Evolutionary conservation across 192 early-diverging fungal genomes (phyloP).

Genomic region (Neocallimastix lanati): DNA sequence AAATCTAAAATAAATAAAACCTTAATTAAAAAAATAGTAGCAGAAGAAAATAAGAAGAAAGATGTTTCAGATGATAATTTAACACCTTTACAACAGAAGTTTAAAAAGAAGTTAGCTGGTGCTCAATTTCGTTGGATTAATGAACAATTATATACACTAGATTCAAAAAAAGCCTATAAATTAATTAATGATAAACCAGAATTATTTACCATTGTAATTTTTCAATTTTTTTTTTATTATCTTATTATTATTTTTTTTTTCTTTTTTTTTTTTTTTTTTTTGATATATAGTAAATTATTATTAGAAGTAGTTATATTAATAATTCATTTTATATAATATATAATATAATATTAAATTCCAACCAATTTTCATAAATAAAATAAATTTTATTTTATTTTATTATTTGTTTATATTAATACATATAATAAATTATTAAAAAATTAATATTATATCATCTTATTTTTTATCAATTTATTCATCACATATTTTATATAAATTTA

Average conservation of each 20-base stretch:
- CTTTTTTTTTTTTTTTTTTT: too few relatives aligned
- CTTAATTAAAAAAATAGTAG: background rate
- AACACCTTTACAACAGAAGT: slow-evolving; percentile 37
- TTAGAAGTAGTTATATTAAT: too few relatives aligned
- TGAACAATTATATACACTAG: slow-evolving; percentile 82
- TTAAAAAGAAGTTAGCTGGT: slow-evolving; percentile 57
- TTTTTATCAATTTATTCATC: too few relatives aligned
- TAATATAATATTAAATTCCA: too few relatives aligned
- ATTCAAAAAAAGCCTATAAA: slow-evolving; percentile 46
- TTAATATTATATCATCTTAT: too few relatives aligned
- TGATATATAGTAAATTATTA: too few relatives aligned
- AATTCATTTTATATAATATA: too few relatives aligned
- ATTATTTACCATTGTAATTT: slow-evolving; percentile 63
- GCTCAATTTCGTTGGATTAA: slow-evolving; percentile 77
- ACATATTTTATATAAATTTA: too few relatives aligned
- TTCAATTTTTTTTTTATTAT: background rate
- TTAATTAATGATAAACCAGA: slow-evolving; percentile 69
- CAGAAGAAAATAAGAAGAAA: background rate
- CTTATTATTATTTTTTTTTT: background rate
- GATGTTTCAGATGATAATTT: slow-evolving; percentile 7
- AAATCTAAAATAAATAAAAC: background rate
- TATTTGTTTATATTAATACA: too few relatives aligned
- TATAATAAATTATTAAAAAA: too few relatives aligned
- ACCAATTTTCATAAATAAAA: too few relatives aligned
- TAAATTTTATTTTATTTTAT: too few relatives aligned